These are phyloP conservation scores for Musa troglodytarum DNA, from an alignment of 176 grass and related monocot species.

Conservation along the genomic window DNA sequence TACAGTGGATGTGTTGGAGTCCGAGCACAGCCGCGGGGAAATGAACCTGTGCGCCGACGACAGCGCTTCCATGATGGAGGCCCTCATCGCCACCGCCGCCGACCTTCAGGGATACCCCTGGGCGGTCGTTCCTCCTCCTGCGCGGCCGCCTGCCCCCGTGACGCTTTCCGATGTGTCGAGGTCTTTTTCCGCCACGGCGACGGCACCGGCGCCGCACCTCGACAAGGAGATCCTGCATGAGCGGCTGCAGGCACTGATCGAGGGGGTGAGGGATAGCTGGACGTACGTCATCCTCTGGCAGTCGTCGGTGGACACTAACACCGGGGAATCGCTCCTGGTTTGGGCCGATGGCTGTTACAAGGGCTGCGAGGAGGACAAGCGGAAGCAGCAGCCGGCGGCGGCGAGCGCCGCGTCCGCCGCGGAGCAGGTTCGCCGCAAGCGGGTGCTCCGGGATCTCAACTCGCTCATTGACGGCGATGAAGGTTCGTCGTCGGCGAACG, in stretches of 20 bases:
- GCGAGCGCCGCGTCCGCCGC: conserved; percentile 14
- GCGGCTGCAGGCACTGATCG: conserved; percentile 72
- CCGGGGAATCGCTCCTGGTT: conserved; percentile 55
- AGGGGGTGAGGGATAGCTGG: conserved; percentile 56
- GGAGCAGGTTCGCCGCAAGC: conserved; percentile 87
- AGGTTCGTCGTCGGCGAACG: conserved; percentile 24
- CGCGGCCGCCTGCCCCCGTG: no score
- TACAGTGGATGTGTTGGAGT: no score
- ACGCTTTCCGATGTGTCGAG: no score
- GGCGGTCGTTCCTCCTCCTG: no score
- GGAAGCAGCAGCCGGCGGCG: conserved; percentile 28
- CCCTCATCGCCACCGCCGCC: no score
- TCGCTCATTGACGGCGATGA: conserved; percentile 51
- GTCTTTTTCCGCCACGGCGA: no score
- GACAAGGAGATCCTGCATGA: conserved; percentile 79
- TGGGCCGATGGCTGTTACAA: conserved; percentile 34
- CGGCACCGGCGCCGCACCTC: conserved; percentile 23
- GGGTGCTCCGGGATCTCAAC: conserved; percentile 74
- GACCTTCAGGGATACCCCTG: no score
- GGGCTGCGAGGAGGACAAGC: conserved; percentile 62
- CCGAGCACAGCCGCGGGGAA: no score
- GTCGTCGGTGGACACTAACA: conserved; percentile 35
- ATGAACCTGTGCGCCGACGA: no score
- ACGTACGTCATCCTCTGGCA: conserved; percentile 99
- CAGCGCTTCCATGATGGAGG: no score